phyloP scores from a whole-genome alignment of 805 yeast genomes.

The Grigorovia jiainica region DNA sequence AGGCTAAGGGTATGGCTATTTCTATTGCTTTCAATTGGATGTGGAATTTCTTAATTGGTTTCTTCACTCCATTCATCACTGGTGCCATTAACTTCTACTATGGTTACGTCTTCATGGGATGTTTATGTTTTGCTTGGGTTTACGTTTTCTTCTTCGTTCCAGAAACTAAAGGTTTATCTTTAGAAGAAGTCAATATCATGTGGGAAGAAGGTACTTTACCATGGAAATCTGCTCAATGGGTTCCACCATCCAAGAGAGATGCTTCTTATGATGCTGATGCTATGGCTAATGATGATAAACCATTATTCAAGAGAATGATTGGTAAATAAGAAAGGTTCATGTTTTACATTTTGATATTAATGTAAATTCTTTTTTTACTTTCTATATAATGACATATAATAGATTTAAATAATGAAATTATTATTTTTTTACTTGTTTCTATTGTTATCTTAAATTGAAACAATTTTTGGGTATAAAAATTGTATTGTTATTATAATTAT shows the following conservation, averaged over 20 bases:
- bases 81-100: conserved; percentile 54
- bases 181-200: conserved; percentile 70
- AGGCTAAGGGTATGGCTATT: conserved; percentile 45
- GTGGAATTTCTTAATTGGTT: conserved; percentile 56
- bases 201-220: conserved; percentile 32
- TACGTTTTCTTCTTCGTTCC: conserved; percentile 62
- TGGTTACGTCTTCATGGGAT: conserved; percentile 54
- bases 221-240: conserved; percentile 38
- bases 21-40: conserved; percentile 53
- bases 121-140: conserved; percentile 43
- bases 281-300: conserved; percentile 11
- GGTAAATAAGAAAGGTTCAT: conserved; percentile 1
- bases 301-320: conserved; percentile 10
- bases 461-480: too few species aligned
- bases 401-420: too few species aligned
- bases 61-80: conserved; percentile 63
- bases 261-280: conserved; percentile 13
- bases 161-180: conserved; percentile 69
- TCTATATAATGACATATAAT: too few species aligned
- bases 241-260: conserved; percentile 36
- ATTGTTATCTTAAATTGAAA: too few species aligned
- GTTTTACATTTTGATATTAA: too few species aligned
- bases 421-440: too few species aligned
- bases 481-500: too few species aligned
- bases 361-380: too few species aligned